phyloP scores from a whole-genome alignment of 495 filamentous ascomycete species.

The Melanomma pulvis-pyrius region DNA sequence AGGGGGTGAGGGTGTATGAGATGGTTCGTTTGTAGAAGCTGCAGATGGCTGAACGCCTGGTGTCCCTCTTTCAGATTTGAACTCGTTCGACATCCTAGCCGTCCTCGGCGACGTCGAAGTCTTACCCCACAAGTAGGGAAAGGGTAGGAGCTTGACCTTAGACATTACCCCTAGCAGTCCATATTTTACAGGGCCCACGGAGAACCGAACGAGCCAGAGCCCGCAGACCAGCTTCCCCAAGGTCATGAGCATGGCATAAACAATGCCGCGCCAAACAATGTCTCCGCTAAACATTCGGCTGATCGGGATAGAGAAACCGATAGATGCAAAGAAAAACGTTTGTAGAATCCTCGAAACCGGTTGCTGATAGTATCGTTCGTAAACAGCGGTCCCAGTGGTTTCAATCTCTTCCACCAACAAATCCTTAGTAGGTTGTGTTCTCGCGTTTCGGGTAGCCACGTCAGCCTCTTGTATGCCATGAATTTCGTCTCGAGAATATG shows the following conservation, averaged over 20 bases:
- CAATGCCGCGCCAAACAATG: constrained; percentile 71
- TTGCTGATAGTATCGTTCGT: constrained; percentile 58
- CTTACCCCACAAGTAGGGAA: constrained; percentile 36
- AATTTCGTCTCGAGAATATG: neutral
- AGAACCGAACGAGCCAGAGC: constrained; percentile 62
- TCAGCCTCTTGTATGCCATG: neutral
- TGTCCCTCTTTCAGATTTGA: neutral
- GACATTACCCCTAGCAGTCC: neutral
- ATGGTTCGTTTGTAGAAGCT: neutral
- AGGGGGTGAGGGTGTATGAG: constrained; percentile 24
- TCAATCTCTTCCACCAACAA: neutral
- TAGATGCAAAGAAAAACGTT: constrained; percentile 80
- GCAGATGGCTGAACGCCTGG: neutral
- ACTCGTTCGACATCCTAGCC: neutral
- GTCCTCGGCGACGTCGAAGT: neutral
- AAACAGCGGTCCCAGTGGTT: constrained; percentile 50
- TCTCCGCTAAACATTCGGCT: constrained; percentile 64
- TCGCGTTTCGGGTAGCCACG: neutral
- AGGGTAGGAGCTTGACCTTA: constrained; percentile 11
- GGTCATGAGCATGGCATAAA: constrained; percentile 72
- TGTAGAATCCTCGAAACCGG: constrained; percentile 60
- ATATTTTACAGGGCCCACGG: constrained; percentile 2
- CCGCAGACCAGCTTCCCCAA: constrained; percentile 67
- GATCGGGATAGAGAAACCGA: constrained; percentile 80
- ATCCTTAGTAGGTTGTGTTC: neutral